phyloP scores from a whole-genome alignment of 148 eudicot genomes.

The Chenopodium formosanum region DNA sequence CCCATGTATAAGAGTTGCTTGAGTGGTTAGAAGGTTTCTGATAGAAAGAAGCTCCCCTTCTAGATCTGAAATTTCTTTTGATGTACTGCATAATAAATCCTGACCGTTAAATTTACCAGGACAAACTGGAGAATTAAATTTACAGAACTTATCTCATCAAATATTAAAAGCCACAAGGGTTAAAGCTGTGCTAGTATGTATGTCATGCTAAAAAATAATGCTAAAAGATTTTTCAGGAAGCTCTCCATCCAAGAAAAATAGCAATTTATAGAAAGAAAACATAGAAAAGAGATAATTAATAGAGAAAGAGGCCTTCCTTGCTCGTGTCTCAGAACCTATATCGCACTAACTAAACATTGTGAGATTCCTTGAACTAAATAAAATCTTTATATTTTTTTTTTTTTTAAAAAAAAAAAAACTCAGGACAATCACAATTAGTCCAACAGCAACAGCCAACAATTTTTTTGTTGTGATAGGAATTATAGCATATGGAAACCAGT shows the following conservation, averaged over 20 bases:
- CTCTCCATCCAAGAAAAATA: neutral
- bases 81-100: constrained; percentile 54
- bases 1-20: constrained; percentile 85
- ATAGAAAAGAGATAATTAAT: neutral
- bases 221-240: neutral
- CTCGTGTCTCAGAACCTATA: neutral
- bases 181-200: neutral
- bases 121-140: neutral
- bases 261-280: neutral
- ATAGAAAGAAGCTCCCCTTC: constrained; percentile 98
- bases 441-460: neutral
- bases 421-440: neutral
- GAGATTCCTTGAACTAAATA: neutral
- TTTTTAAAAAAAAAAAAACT: too few species aligned
- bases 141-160: neutral
- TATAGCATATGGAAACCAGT: neutral
- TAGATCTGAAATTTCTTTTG: constrained; percentile 96
- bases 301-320: neutral
- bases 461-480: neutral
- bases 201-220: neutral
- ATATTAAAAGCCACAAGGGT: neutral
- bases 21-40: constrained; percentile 90
- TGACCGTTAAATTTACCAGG: neutral
- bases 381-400: too few species aligned
- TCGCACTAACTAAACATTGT: neutral